Conservation (phyloP, 179 eudicot genomes). For the Kewa caespitosa region DNA sequence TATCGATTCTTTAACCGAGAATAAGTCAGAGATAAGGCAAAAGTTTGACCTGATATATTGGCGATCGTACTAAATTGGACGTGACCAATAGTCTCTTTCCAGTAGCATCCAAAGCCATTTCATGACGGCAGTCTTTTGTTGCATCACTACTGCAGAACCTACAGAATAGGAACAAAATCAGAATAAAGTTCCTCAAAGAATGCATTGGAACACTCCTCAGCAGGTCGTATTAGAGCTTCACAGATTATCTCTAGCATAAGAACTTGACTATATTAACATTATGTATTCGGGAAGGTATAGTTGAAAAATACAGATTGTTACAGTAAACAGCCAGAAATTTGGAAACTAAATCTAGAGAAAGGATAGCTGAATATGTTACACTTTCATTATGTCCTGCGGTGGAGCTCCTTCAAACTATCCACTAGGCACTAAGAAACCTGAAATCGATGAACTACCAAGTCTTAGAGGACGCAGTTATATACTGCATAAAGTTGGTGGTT, state of each 20-base stretch:
- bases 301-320: neutral
- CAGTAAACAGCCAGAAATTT: neutral
- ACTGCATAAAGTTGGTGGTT: no score
- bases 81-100: slow-evolving; percentile 88
- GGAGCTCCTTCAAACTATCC: no score
- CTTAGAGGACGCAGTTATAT: no score
- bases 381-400: no score
- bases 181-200: slow-evolving; percentile 13
- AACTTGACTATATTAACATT: neutral
- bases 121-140: slow-evolving; percentile 49
- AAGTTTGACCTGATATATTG: slow-evolving; percentile 70
- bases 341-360: neutral
- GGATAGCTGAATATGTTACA: no score
- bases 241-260: neutral
- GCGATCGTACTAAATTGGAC: slow-evolving; percentile 83
- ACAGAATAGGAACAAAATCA: slow-evolving; percentile 23
- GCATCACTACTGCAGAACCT: slow-evolving; percentile 55
- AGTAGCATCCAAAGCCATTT: slow-evolving; percentile 85
- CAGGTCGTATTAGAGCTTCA: neutral
- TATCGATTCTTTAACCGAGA: neutral
- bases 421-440: no score
- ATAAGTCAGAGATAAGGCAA: neutral
- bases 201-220: neutral
- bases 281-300: neutral
- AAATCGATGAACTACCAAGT: no score